A percentile compares a stretch with the other conserved stretches of the same genome.
phyloP scores from a whole-genome alignment of 345 rosid species.

The Populus deltoides region DNA sequence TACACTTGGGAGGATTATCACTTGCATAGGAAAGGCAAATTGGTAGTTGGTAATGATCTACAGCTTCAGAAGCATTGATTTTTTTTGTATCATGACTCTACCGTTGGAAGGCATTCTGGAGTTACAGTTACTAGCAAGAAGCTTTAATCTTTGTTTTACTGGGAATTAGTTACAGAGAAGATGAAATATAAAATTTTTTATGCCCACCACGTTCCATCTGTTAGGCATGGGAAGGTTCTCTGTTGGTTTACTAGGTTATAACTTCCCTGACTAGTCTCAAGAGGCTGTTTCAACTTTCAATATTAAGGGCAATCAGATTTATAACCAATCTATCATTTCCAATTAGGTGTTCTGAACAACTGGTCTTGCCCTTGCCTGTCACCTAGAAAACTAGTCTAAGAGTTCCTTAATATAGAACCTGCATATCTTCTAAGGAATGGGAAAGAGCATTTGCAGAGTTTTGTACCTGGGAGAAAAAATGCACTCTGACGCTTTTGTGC shows the following conservation, averaged over 20 bases:
- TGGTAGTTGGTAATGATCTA: too few species aligned
- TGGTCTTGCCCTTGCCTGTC: not conserved
- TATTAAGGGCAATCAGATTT: not conserved
- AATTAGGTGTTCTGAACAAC: not conserved
- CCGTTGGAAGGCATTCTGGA: too few species aligned
- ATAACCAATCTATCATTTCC: not conserved
- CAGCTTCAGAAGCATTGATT: too few species aligned
- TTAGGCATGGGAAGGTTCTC: too few species aligned
- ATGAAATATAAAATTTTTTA: too few species aligned
- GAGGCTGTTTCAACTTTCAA: not conserved
- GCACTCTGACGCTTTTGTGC: conserved; percentile 41
- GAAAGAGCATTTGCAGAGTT: not conserved
- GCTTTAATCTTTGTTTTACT: too few species aligned
- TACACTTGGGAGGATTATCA: too few species aligned
- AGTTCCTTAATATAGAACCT: not conserved
- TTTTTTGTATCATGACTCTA: too few species aligned
- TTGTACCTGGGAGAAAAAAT: conserved; percentile 42
- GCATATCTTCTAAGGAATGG: not conserved
- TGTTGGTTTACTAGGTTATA: not conserved
- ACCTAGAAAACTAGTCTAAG: not conserved
- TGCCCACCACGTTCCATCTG: too few species aligned
- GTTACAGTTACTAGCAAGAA: too few species aligned
- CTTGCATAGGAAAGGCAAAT: too few species aligned
- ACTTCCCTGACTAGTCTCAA: not conserved
- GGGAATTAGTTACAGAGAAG: too few species aligned